Base-by-base conservation (phyloP, 2,329 filamentous ascomycete species). In the Bipolaris victoriae region DNA sequence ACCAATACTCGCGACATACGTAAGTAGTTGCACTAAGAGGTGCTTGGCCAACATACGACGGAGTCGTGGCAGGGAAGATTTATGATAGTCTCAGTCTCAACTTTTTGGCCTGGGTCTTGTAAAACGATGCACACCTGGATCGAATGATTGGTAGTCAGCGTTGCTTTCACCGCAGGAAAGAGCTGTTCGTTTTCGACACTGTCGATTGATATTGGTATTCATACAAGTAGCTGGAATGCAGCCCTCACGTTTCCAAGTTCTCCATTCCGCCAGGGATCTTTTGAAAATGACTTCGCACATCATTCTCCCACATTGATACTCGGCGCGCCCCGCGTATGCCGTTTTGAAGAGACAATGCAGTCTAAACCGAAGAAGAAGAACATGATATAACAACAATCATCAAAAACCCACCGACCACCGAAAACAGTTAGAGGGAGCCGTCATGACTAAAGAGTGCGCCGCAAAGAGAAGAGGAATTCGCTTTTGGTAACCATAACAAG, bases 401-500 rank as follows among this genome's bases (percentile, higher is more conserved):
- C 49, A 26, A 36, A 52, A 36, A n/a, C 36, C 36, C n/a, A 49
- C 47, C 47, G 36, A 49, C 37, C 16, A 49, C 29, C 6, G 16
- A 15, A 49, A 49, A 41, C 10, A 31, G 22, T 33, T 16, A 33
- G 26, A 49, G 35, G 37, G 46, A 31, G 40, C 31, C n/a, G 33
- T 31, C 31, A 43, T 52, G 40, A 16, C 40, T 26, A 52, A 20
- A 20, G 13, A 36, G 15, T 45, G 44, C 40, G 41, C 40, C 29
- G 41, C 49, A 45, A 52, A 52, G 49, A 52, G 49, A 52, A 49
- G 18, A 52, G 45, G 44, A 57, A 45, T 46, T 37, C 51, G 52
- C 57, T 64, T 64, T 62, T 54, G 49, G 41, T 62, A 63, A 49
- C 51, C 39, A 58, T 35, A 55, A 55, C 26, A 55, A 63, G 64